These are phyloP conservation scores for Cadophora malorum DNA, from an alignment of 2,329 filamentous ascomycete species.

Conservation along the genomic window DNA sequence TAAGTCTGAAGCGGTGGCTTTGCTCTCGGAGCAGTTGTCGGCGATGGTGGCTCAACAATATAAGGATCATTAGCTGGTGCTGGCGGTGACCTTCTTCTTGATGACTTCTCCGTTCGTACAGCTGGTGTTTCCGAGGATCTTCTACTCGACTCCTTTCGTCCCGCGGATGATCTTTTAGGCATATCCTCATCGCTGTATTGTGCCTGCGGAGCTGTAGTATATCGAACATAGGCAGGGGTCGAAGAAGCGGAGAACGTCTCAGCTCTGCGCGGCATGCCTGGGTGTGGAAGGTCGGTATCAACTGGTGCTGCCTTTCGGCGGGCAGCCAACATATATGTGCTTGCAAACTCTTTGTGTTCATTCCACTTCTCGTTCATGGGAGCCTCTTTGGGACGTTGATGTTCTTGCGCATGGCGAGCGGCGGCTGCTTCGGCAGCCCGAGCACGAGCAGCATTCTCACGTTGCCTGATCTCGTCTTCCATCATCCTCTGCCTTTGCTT, in stretches of 20 bases:
- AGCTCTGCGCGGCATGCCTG: constrained; percentile 37
- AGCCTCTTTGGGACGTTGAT: constrained; percentile 30
- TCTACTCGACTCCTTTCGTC: constrained; percentile 35
- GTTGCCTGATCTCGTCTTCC: constrained; percentile 36
- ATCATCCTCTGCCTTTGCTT: constrained; percentile 36
- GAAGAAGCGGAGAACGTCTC: constrained; percentile 40
- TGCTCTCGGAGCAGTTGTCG: constrained; percentile 32
- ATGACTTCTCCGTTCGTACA: constrained; percentile 34
- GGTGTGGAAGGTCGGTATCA: constrained; percentile 30
- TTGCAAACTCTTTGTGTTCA: constrained; percentile 38
- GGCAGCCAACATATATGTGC: constrained; percentile 44
- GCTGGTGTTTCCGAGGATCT: constrained; percentile 40
- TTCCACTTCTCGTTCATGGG: constrained; percentile 39
- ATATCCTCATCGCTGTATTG: constrained; percentile 43
- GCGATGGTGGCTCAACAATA: constrained; percentile 42
- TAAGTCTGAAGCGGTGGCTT: constrained; percentile 42
- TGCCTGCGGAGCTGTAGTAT: constrained; percentile 34
- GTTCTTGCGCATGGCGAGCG: constrained; percentile 24
- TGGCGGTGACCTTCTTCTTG: constrained; percentile 33
- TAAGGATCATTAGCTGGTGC: constrained; percentile 32
- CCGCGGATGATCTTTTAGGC: constrained; percentile 42
- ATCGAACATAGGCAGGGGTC: constrained; percentile 20
- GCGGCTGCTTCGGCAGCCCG: constrained; percentile 17
- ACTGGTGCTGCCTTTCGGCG: constrained; percentile 33
- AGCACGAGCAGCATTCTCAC: constrained; percentile 29